Base-by-base conservation (phyloP, 352 stramenopile genomes). In the Phytopythium oedochilum region DNA sequence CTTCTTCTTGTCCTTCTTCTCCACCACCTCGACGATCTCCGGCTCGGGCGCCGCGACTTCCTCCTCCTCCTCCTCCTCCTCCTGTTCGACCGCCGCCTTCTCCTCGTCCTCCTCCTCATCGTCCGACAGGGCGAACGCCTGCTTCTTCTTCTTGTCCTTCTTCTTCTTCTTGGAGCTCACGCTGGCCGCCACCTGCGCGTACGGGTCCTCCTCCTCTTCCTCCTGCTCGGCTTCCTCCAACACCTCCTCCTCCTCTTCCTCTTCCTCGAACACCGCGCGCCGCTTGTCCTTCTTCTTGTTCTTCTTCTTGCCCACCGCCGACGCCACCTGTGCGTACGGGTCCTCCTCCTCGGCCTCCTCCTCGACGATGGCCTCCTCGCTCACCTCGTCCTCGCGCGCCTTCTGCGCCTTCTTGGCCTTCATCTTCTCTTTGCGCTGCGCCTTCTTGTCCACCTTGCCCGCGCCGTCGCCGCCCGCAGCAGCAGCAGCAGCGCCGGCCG, bases 251-350 rank as follows among this genome's bases (percentile, higher is more conserved):
- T 73, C 56, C 26, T 72, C 20, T 18, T 68, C 20, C 23, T 71
- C 63, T 29, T 82, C 63, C 4, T 82, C 72, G 36, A 75, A 78
- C 42, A 61, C 66, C 47, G 64, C 72, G 36, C 70, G 71, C 60
- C 87, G 75, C 66, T 92, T 88, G 53, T 71, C 64, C 55, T 85
- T 85, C 60, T 87, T 87, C 55, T 85, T 85, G 65, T 64, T 86
- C 73, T 88, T 92, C 73, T 89, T 91, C 66, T 76, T 74, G 62
- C 61, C 80, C 63, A 72, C 38, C n/a, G 58, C 65, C 22, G 69
- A 58, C 23, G 75, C 75, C 52, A 86, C 71, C 59, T 83, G 70
- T 12, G 76, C 75, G 49, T 91, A 88, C 46, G 66, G 59, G 25
- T 91, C 73, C 8, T 74, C 68, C 26, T 71, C 71, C 6, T 69